Percentiles rank a stretch among this genome's conserved stretches.
Conservation (phyloP, 2,329 filamentous ascomycete species). For the Periglandula ipomoeae region DNA sequence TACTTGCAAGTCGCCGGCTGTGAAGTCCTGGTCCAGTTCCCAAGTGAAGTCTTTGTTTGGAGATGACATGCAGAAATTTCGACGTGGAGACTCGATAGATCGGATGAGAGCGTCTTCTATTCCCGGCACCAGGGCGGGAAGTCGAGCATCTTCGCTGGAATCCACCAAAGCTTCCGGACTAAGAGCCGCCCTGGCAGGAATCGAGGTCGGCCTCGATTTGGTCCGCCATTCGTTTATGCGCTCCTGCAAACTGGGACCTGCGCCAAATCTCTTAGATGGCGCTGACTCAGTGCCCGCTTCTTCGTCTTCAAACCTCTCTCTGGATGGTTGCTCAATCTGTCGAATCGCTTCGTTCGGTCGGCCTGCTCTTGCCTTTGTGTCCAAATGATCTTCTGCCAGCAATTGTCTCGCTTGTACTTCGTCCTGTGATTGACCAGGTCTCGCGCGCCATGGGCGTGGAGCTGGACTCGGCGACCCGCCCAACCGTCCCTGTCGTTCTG, state of each 20-base stretch:
- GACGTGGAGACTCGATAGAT: conserved; percentile 20
- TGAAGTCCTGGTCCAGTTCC: conserved; percentile 50
- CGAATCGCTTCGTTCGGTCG: conserved; percentile 9
- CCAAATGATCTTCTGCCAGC: conserved; percentile 21
- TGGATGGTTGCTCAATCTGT: conserved; percentile 7
- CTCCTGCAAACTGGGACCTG: conserved; percentile 3
- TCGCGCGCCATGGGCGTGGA: conserved; percentile 33
- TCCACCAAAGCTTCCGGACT: conserved; percentile 12
- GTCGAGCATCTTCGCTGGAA: conserved; percentile 18
- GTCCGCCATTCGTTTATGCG: conserved; percentile 8
- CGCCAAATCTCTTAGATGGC: neutral
- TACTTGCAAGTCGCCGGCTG: conserved; percentile 43
- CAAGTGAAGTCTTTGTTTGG: conserved; percentile 46
- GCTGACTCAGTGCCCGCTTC: neutral
- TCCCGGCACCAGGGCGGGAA: conserved; percentile 29
- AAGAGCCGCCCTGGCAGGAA: neutral
- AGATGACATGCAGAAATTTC: conserved; percentile 18
- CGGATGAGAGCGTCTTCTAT: conserved; percentile 27
- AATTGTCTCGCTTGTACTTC: conserved; percentile 21
- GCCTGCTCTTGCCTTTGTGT: conserved; percentile 15
- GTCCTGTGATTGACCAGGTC: conserved; percentile 17
- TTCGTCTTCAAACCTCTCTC: neutral
- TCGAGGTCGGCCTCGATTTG: conserved; percentile 1
- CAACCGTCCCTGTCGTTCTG: conserved; percentile 16
- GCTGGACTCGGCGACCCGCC: conserved; percentile 44